Evolutionary conservation across 371 early-diverging fungal species (phyloP), one percentile per base, ranked within the genome.

Genomic region (Mortierella polycephala): DNA sequence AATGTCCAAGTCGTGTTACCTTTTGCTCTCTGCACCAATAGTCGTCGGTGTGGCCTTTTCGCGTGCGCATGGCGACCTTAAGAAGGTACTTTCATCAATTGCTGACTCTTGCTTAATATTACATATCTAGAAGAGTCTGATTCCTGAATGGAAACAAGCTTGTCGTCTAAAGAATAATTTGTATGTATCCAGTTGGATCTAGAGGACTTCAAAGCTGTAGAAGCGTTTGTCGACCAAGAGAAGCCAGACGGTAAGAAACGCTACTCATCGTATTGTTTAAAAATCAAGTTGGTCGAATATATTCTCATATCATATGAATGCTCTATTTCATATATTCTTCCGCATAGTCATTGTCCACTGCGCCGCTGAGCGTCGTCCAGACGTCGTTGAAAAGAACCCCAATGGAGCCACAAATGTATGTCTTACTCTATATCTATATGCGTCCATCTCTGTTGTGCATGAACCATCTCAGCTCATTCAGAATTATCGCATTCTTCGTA

Each of bases 291-390:
- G 13, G 21, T 16, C 53, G 40, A 6, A 50, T 57, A 37, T 49
- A 42, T 60, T 60, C 13, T 37, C 11, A n/a, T 54, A 18, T 14
- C 23, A 30, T 42, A 55, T 23, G 16, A 14, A 40, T 11, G 53
- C 23, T 45, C 14, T 5, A 7, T 30, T 18, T 39, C 11, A n/a
- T 47, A 47, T 51, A 45, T 40, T 16, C 10, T 9, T 13, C 37
- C 5, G 44, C 12, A 50, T 81, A 84, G 90, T 86, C n/a, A 71
- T 95, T 42, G 89, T 95, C 57, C 93, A 95, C 71, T 93, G 93
- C 71, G 95, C 95, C 11, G 96, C 96, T 57, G 96, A 95, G 70
- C 88, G 94, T 45, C 87, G 93, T 0, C 96, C 96, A 0, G 94
- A 95, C 71, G 93, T 92, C 1, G 95, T 93, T 42, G 93, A 90